Evolutionary conservation across 2,329 filamentous ascomycete species (phyloP), one percentile per base, ranked within the genome.

Genomic region (Exutisphaerella laricina): DNA sequence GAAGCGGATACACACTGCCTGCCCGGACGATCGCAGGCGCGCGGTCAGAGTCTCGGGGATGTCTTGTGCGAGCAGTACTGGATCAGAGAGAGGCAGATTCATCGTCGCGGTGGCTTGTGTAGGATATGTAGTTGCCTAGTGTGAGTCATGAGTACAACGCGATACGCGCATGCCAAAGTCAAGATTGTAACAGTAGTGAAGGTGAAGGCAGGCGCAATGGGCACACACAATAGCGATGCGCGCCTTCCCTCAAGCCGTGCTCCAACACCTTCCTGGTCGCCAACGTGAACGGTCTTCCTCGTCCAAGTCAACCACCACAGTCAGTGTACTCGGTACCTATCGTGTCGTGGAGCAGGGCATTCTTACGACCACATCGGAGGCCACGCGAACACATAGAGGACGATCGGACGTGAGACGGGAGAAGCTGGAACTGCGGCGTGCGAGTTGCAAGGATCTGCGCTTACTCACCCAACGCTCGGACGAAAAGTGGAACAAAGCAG

Each of bases 11-110:
- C 77, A 80, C 25, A 79, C 79, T 36, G 79, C 76, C 65, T 81
- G 78, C 36, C 80, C 79, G 58, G 53, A 58, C 69, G 58, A 71
- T 77, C 90, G 85, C 51, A 98, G 83, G 45, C 85, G 89, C 61
- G 87, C 87, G 23, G 85, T 89, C 54, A 95, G 84, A 49, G 85
- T 82, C 62, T 96, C 89, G 41, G 90, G 89, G 63, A 92, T 94
- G 69, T 96, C 89, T 67, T 83, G 79, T 18, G 79, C 80, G 49
- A 85, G 73, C 53, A 82, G 75, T 58, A 84, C 84, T 17, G 82
- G 83, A 62, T 87, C 83, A 50, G 82, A 74, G 30, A 87, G 74
- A 39, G 82, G 78, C 53, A 85, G 70, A 72, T 85, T 85, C 82
- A 86, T 85, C 22, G 43, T 52, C 13, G 45, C 30, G 28, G 12